phyloP scores from a whole-genome alignment of 108 stramenopile genomes.

The Aurantiochytrium sp. region DNA sequence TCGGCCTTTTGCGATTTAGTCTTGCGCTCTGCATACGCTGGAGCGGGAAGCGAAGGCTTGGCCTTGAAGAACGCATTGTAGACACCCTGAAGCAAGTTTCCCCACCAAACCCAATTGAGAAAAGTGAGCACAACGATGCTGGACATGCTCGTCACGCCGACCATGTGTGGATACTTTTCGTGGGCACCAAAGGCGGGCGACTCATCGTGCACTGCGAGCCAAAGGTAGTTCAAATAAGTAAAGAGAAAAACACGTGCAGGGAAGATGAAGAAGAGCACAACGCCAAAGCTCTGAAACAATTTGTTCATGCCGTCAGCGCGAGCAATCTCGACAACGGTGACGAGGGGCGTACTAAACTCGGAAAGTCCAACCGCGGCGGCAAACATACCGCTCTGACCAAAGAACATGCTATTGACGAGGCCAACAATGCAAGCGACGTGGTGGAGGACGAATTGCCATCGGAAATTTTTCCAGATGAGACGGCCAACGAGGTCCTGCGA shows the following conservation, averaged over 20 bases:
- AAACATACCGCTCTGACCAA: background rate
- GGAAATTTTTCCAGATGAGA: background rate
- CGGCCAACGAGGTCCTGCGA: background rate
- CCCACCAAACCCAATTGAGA: slow-evolving; percentile 9
- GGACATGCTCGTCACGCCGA: background rate
- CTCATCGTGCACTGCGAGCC: background rate
- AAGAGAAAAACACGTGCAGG: background rate
- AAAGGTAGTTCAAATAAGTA: background rate
- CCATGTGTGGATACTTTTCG: background rate
- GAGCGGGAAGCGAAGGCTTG: background rate
- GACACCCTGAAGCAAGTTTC: background rate
- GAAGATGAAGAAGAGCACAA: background rate
- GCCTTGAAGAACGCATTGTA: background rate
- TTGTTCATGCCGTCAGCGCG: slow-evolving; percentile 2
- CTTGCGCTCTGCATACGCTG: background rate
- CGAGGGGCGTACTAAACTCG: background rate
- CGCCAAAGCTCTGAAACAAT: background rate
- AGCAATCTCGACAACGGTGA: background rate
- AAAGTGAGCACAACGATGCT: background rate
- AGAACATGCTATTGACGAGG: background rate
- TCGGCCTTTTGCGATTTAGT: too few relatives aligned
- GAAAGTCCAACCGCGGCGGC: background rate
- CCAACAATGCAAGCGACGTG: slow-evolving; percentile 2
- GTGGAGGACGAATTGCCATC: background rate
- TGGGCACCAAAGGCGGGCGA: background rate